Base-by-base conservation (phyloP, 2,329 filamentous ascomycete genomes). In the Penicillium glabrum region DNA sequence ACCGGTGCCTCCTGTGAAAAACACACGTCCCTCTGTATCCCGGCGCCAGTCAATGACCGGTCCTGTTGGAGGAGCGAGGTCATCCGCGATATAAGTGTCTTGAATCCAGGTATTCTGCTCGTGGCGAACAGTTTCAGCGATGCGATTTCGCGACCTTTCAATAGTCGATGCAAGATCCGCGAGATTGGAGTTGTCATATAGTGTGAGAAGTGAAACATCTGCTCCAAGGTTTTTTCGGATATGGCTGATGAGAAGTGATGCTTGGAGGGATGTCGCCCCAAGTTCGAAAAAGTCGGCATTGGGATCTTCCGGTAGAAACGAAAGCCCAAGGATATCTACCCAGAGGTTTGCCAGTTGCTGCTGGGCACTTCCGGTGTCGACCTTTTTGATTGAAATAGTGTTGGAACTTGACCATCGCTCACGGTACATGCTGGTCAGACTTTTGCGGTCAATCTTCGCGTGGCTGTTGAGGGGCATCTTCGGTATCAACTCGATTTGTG, bases 1-100 rank as follows among this genome's bases (percentile, higher is more conserved):
- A 1, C 90, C 91, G 1, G 91, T 96, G 3, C 89, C 90, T 26
- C 91, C 91, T 1, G 91, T 96, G 5, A 96, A 75, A 69, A 96
- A 88, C 1, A 93, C 81, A 1, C 61, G 61, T 3, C 67, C 67
- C 44, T 68, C 66, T 24, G 57, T 60, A n/a, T 37, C 33, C 8
- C 33, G 33, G 33, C 56, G 47, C 63, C 66, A 67, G 29, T 64
- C 53, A n/a, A 55, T 19, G 19, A 51, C 37, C 21, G 51, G 31
- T 24, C 33, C 16, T 16, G 16, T n/a, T n/a, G 16, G 14, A 37
- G 33, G 16, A n/a, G 21, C 43, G 5, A 65, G 43, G 16, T 56
- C 43, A 37, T 63, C 60, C 6, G 37, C 54, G 41, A 63, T 16
- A 21, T 59, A 46, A 3, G 59, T 61, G 45, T 70, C 68, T 11